Conservation (phyloP, 768 basidiomycete genomes). For the Kwoniella bestiolae region DNA sequence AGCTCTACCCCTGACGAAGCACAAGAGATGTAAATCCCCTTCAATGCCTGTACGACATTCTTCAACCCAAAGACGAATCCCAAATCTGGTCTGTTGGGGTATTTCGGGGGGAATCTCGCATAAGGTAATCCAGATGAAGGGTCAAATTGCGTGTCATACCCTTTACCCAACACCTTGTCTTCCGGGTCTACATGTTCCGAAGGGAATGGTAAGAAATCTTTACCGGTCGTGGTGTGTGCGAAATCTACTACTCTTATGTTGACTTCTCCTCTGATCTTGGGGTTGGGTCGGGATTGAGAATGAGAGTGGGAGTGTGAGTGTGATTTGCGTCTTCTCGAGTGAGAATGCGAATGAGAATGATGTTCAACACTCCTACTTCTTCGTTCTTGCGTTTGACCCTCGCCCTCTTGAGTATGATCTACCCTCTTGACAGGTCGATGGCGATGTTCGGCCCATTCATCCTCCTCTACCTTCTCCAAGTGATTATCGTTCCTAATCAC, state of each 20-base stretch:
- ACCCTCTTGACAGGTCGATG: constrained; percentile 28
- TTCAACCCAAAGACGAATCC: constrained; percentile 92
- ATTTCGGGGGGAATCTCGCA: constrained; percentile 93
- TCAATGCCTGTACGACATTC: constrained; percentile 74
- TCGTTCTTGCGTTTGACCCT: background rate
- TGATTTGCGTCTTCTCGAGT: constrained; percentile 8
- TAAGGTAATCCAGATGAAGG: constrained; percentile 79
- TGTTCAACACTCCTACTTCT: constrained; percentile 46
- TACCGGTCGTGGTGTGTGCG: constrained; percentile 95
- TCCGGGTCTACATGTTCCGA: constrained; percentile 55
- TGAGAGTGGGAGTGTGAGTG: constrained; percentile 14
- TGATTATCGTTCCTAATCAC: constrained; percentile 60
- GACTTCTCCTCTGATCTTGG: constrained; percentile 81
- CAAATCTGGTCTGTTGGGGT: constrained; percentile 83
- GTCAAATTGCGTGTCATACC: constrained; percentile 81
- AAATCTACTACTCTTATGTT: constrained; percentile 98
- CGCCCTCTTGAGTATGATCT: constrained; percentile 1
- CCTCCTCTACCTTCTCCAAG: constrained; percentile 23
- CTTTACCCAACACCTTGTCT: constrained; percentile 63
- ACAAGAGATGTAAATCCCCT: constrained; percentile 86
- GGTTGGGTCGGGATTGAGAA: constrained; percentile 6
- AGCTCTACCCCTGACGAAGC: constrained; percentile 66
- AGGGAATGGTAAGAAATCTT: constrained; percentile 78
- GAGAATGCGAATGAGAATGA: constrained; percentile 15
- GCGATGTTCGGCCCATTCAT: constrained; percentile 40